Evolutionary conservation across 2,329 filamentous ascomycete species (phyloP), one percentile per base, ranked within the genome.

Genomic region (Bipolaris gigantea): DNA sequence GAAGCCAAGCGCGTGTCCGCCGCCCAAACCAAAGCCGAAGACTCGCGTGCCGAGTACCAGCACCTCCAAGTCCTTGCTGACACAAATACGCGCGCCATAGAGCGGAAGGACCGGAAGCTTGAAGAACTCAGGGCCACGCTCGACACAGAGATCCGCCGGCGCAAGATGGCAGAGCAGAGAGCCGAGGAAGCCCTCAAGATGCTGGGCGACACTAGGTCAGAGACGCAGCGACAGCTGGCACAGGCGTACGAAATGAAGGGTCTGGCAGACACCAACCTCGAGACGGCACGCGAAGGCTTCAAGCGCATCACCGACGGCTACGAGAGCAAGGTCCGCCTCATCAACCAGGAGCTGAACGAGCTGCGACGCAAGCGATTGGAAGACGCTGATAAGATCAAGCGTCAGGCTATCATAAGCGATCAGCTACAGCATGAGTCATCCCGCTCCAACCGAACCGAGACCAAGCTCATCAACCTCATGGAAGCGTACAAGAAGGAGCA

Each of bases 51-150:
- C 43, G 87, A 91, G 63, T 88, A 89, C 67, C 87, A 91, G 66
- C 83, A 84, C 60, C 81, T 85, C 7, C 78, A 89, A 56, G 80
- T 90, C 48, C 86, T 90, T 62, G 85, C 86, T 53, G 86, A 83
- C 64, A 85, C 90, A 50, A 89, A 88, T 62, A 88, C 88, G 70
- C 84, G 86, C 13, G 77, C 90, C 7, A 79, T 92, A 25, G 83
- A 85, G 53, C 81, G 89, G 53, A 89, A 89, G 67, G 89, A 92
- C 67, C 83, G 89, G 11, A 89, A 90, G 70, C 83, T 92, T 38
- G 86, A 89, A 59, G 84, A 86, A 40, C 73, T 91, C 55, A 85
- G 86, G 63, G 79, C 81, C 8, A 79, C 84, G 16, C 78, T 91
- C 25, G 85, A 88, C 36, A 72, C 80, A 2, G 89, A 92, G 74